These are phyloP conservation scores for Ajuga chamaepitys DNA, from an alignment of 257 asterid genomes.

Conservation along the genomic window DNA sequence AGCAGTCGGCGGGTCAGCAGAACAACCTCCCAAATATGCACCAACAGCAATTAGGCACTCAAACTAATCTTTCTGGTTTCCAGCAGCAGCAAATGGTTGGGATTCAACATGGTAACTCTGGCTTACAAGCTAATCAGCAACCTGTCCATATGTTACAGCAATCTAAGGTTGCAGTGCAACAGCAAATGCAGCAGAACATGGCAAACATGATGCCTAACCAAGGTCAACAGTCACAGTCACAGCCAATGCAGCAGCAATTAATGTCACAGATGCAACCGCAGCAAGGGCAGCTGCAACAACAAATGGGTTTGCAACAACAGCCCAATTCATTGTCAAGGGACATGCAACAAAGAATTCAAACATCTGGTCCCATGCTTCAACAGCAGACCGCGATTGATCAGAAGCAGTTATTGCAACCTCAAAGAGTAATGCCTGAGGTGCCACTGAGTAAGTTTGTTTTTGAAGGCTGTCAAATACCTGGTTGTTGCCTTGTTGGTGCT, in stretches of 20 bases:
- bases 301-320: slow-evolving; percentile 71
- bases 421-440: slow-evolving; percentile 62
- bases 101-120: slow-evolving; percentile 57
- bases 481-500: not conserved
- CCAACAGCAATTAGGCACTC: slow-evolving; percentile 68
- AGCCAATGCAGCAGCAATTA: slow-evolving; percentile 76
- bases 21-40: slow-evolving; percentile 63
- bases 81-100: slow-evolving; percentile 86
- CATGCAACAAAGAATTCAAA: slow-evolving; percentile 75
- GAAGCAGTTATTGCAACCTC: slow-evolving; percentile 74
- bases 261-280: slow-evolving; percentile 85
- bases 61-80: slow-evolving; percentile 61
- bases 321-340: slow-evolving; percentile 57
- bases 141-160: slow-evolving; percentile 67
- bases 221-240: slow-evolving; percentile 65
- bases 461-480: slow-evolving; percentile 3
- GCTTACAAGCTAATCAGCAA: slow-evolving; percentile 62
- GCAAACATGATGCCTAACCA: slow-evolving; percentile 61
- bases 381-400: slow-evolving; percentile 66
- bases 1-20: slow-evolving; percentile 69
- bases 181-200: slow-evolving; percentile 67
- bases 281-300: slow-evolving; percentile 74
- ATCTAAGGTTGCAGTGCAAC: slow-evolving; percentile 63
- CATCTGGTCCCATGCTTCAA: slow-evolving; percentile 73
- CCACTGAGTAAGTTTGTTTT: slow-evolving; percentile 53